Evolutionary conservation across 768 basidiomycete species (phyloP).

Genomic region (Boletus sensibilis): DNA sequence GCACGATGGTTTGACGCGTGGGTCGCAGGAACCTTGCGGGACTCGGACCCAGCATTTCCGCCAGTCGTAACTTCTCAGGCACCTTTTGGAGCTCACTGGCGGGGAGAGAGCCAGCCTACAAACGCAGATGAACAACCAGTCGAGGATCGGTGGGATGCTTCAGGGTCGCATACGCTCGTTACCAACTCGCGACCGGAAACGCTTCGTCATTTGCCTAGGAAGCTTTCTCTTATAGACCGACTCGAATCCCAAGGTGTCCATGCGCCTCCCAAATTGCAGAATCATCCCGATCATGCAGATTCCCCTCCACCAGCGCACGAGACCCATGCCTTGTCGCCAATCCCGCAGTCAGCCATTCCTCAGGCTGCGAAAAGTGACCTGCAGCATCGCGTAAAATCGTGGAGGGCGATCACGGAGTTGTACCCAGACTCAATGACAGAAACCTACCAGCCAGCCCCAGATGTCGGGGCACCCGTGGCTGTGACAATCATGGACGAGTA

Average conservation of each 20-base stretch:
- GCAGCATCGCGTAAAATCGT: constrained; percentile 58
- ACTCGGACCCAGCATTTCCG: constrained; percentile 38
- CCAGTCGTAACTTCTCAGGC: constrained; percentile 38
- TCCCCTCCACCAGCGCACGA: constrained; percentile 22
- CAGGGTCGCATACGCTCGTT: constrained; percentile 15
- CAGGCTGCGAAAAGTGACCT: constrained; percentile 51
- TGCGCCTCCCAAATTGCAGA: constrained; percentile 31
- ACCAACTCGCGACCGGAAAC: constrained; percentile 27
- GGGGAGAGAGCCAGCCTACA: constrained; percentile 53
- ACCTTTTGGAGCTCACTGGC: constrained; percentile 42
- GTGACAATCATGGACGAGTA: constrained; percentile 26
- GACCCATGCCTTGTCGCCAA: constrained; percentile 52
- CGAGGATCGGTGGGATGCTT: constrained; percentile 35
- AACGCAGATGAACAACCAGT: constrained; percentile 40
- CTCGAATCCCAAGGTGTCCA: constrained; percentile 47
- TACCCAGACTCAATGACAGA: constrained; percentile 48
- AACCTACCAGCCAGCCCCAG: constrained; percentile 19
- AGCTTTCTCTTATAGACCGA: constrained; percentile 68
- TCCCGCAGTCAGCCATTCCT: constrained; percentile 61
- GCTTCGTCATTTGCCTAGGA: constrained; percentile 57
- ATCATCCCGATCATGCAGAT: constrained; percentile 5
- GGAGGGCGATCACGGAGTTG: constrained; percentile 59
- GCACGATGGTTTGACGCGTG: constrained; percentile 81
- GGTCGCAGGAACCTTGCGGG: constrained; percentile 54
- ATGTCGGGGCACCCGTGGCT: constrained; percentile 11